phyloP scores from a whole-genome alignment of 148 eudicot genomes.

The Salicornia ramosissima region DNA sequence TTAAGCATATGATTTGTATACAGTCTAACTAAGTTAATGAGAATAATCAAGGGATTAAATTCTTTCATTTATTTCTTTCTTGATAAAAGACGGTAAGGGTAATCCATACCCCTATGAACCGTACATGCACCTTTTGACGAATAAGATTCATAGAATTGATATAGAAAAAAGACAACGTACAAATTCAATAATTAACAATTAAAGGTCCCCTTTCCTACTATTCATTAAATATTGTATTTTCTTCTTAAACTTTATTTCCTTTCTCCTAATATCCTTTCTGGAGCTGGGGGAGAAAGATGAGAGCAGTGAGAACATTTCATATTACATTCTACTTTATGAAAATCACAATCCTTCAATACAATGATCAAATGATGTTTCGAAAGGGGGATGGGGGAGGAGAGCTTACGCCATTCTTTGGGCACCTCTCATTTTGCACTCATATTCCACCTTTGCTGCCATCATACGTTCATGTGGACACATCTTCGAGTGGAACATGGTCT shows the following conservation, averaged over 20 bases:
- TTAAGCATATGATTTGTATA: too few relatives aligned
- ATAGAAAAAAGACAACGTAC: neutral
- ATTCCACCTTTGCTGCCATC: conserved; percentile 92
- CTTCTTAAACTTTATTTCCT: neutral
- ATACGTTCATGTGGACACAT: conserved; percentile 64
- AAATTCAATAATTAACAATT: neutral
- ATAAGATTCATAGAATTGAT: neutral
- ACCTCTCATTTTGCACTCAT: conserved; percentile 92
- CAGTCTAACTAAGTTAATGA: too few relatives aligned
- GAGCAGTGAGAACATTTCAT: neutral
- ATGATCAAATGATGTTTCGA: conserved; percentile 1
- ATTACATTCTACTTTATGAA: neutral
- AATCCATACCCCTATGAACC: neutral
- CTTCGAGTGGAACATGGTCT: conserved; percentile 73
- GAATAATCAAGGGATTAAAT: too few relatives aligned
- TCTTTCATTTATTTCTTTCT: too few relatives aligned
- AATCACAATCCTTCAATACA: neutral
- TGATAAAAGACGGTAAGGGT: neutral
- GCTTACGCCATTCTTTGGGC: conserved; percentile 99
- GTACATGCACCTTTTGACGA: neutral
- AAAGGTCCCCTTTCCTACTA: neutral
- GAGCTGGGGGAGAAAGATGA: neutral
- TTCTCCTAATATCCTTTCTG: neutral
- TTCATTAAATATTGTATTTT: too few relatives aligned
- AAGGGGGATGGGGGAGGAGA: conserved; percentile 15